Percentiles rank a stretch among this genome's conserved stretches.
Conservation (phyloP, 441 rosid species). For the Arabidopsis lyrata region DNA sequence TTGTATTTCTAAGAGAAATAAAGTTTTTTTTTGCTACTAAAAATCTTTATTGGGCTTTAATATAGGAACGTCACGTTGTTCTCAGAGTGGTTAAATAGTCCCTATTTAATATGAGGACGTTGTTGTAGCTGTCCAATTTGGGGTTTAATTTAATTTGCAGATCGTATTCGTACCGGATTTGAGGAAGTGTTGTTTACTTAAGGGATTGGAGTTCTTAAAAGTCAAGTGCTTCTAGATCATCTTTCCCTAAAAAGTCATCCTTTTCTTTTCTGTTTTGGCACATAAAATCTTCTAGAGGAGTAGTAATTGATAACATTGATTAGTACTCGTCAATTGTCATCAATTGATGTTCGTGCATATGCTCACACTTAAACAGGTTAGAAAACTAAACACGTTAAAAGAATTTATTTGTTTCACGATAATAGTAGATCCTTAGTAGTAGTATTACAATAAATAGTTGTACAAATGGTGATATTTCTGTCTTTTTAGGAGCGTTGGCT, state of each 20-base stretch:
- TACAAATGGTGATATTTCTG: not conserved
- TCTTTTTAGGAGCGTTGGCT: constrained; percentile 20
- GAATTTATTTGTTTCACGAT: not conserved
- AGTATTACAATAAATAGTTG: not conserved
- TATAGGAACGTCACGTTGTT: constrained; percentile 27
- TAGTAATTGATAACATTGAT: not conserved
- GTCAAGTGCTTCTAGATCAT: constrained; percentile 43
- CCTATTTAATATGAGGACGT: constrained; percentile 13
- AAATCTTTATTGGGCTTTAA: constrained; percentile 11
- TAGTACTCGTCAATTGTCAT: not conserved
- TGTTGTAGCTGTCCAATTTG: not conserved
- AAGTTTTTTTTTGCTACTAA: not conserved
- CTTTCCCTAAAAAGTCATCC: not conserved
- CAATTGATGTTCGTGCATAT: not conserved
- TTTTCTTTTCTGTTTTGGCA: not conserved
- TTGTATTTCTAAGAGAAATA: not conserved
- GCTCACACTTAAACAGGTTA: not conserved
- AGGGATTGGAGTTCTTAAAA: constrained; percentile 25
- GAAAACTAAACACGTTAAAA: not conserved
- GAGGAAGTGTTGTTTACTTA: constrained; percentile 1
- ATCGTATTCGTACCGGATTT: constrained; percentile 17
- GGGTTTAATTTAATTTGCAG: constrained; percentile 8
- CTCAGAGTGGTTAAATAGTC: constrained; percentile 36
- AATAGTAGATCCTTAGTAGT: not conserved
- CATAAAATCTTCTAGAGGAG: not conserved